A percentile compares a stretch with the other conserved stretches of the same genome.
These are phyloP conservation scores for Anthracocystis setariae DNA, from an alignment of 1,284 basidiomycete genomes.

Conservation along the genomic window DNA sequence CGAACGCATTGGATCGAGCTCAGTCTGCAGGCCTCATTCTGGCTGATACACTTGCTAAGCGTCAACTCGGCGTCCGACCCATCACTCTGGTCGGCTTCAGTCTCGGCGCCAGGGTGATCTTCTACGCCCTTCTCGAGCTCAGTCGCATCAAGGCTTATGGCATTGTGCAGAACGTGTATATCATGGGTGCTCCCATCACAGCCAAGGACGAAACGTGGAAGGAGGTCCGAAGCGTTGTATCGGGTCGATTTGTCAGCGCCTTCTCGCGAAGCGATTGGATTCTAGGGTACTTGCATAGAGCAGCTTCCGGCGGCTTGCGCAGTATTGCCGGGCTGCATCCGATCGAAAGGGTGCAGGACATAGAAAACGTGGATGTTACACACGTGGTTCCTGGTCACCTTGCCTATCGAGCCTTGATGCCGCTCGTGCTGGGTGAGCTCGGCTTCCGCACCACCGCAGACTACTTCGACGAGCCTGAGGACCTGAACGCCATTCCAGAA, in stretches of 20 bases:
- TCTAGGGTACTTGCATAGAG: constrained; percentile 65
- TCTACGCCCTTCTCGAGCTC: constrained; percentile 64
- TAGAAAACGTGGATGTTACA: constrained; percentile 67
- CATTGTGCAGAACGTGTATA: constrained; percentile 66
- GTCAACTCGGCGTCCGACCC: constrained; percentile 66
- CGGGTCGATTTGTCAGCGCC: constrained; percentile 66
- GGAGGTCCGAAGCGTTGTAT: constrained; percentile 59
- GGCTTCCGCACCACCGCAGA: constrained; percentile 66
- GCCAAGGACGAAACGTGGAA: constrained; percentile 63
- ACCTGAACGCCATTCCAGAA: constrained; percentile 62
- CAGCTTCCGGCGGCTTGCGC: constrained; percentile 64
- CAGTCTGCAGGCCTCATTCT: constrained; percentile 64
- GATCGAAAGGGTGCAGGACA: constrained; percentile 60
- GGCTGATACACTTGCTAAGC: constrained; percentile 61
- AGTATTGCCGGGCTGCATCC: constrained; percentile 66
- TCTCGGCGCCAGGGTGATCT: constrained; percentile 65
- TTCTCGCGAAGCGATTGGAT: constrained; percentile 67
- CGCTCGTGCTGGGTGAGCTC: constrained; percentile 64
- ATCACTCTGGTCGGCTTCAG: constrained; percentile 66
- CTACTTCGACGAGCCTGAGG: constrained; percentile 68
- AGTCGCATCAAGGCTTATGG: constrained; percentile 63
- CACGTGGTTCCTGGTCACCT: constrained; percentile 65
- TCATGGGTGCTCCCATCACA: constrained; percentile 65
- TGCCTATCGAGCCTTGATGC: constrained; percentile 64
- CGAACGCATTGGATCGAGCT: constrained; percentile 64